A percentile compares a stretch with the other conserved stretches of the same genome.
Evolutionary conservation across 345 rosid species (phyloP).

Genomic region (Streptanthus diversifolius): DNA sequence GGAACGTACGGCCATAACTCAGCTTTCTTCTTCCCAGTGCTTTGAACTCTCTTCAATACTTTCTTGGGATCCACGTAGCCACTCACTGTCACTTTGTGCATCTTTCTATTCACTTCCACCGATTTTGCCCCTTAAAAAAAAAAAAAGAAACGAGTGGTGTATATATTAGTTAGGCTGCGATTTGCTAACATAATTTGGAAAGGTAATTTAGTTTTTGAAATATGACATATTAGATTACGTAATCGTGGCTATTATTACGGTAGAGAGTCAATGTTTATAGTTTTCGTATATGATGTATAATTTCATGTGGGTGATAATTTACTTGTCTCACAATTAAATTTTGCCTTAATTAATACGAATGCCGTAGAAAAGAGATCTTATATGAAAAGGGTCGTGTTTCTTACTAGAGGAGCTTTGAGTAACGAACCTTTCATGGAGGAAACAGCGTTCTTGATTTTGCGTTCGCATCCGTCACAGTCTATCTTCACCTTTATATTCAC

Average conservation of each 20-base stretch:
- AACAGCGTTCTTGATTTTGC: slow-evolving; percentile 45
- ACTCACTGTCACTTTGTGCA: slow-evolving; percentile 32
- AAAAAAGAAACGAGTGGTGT: neutral
- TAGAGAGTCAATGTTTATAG: neutral
- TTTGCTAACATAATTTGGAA: slow-evolving; percentile 8
- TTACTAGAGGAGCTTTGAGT: neutral
- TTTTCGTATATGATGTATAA: neutral
- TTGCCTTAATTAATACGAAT: neutral
- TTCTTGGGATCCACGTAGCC: slow-evolving; percentile 35
- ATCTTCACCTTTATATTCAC: slow-evolving; percentile 44
- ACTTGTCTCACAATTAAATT: neutral
- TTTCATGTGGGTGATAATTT: slow-evolving; percentile 19
- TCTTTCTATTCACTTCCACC: slow-evolving; percentile 34
- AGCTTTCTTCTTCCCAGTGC: slow-evolving; percentile 35
- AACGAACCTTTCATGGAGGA: slow-evolving; percentile 42
- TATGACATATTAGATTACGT: neutral
- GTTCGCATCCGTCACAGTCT: slow-evolving; percentile 53
- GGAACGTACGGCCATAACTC: slow-evolving; percentile 39
- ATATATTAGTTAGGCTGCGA: slow-evolving; percentile 8
- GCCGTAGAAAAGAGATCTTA: neutral
- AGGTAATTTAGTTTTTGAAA: neutral
- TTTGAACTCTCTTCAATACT: slow-evolving; percentile 28
- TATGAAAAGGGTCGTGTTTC: neutral
- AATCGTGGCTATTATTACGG: neutral
- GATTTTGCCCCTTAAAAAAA: slow-evolving; percentile 29